Evolutionary conservation across 306 rosid genomes (phyloP), one percentile per base, ranked within the genome.

Genomic region (Pyrus pyrifolia): DNA sequence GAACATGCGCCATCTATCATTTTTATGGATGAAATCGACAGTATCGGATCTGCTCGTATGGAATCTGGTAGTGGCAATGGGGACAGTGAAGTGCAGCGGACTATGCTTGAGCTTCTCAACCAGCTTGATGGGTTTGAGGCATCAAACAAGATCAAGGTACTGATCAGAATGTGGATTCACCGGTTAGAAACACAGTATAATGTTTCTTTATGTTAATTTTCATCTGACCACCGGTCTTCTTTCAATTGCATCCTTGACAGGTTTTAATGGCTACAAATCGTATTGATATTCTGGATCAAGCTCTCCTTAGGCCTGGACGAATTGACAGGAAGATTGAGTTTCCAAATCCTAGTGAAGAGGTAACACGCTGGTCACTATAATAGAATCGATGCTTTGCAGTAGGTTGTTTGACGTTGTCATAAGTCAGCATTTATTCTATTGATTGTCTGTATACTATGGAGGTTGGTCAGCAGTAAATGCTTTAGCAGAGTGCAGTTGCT

Each of bases 61-160:
- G 99, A 96, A 81, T 96, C 99, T 80, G 99, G 99, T 61, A 96
- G 99, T 84, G 99, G 99, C 63, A 96, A 96, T 80, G 99, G 99
- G 70, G 99, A 96, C 66, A 96, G 99, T 77, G 99, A 96, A 85
- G 99, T 96, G 66, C 99, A 96, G 74, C 91, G 99, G 13, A 96
- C 99, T 67, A 96, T 96, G 99, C 86, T 96, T 78, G 99, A 96
- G 87, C 99, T 96, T 85, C 98, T 96, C 61, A 96, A 96, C 85
- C 99, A 96, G 85, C 82, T 96, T 80, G 99, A 96, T 88, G 99
- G 99, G 75, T 96, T 96, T 89, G 99, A 96, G 85, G 99, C 99
- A 81, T 96, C 99, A 42, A 96, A 96, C 79, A 96, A 96, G 91
- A 96, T 96, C 85, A 96, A 96, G 96, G 99, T 96, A 78, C 77